Evolutionary conservation across 345 rosid genomes (phyloP), one percentile per base, ranked within the genome.

Genomic region (Populus simonii): DNA sequence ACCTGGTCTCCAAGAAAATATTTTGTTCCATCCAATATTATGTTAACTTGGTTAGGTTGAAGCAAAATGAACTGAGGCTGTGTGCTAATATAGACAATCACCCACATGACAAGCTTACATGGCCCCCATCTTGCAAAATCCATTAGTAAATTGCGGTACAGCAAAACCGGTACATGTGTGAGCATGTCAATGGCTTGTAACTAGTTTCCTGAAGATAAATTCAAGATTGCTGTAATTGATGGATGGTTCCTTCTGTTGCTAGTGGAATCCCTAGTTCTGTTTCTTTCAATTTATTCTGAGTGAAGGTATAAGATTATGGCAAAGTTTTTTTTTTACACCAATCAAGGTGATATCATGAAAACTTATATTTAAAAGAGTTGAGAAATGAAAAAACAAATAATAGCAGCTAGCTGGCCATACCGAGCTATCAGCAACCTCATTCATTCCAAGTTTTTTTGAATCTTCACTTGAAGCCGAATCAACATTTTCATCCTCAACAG

Each of bases 401-500:
- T 35, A 57, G 68, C 29, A 16, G 33, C 47, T 35, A 71, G 71
- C 76, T 72, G 79, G 80, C 69, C 89, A 80, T 89, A 95, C 97
- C 88, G 90, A 91, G 84, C 88, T 85, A 81, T 86, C 86, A 66
- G 80, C 86, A 76, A 80, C 83, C 77, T 87, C 90, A 81, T 89
- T 86, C 57, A 76, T 81, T 73, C 29, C 86, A 81, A 83, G 70
- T 68, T 83, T 84, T 70, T 83, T 88, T 55, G 80, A 88, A 80
- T 90, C 98, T 78, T 92, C 93, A 80, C 98, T 92, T 75, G 99
- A 92, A 84, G 91, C 91, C 78, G 94, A 89, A 76, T 89, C 94
- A 62, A 90, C 85, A 79, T 88, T 85, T 61, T 92, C 97, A 70
- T 89, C 97, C 57, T 84, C 91, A 79, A 73, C 90, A 75, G 81